These are phyloP conservation scores for Candida hispaniensis DNA, from an alignment of 805 yeast genomes.

Conservation along the genomic window DNA sequence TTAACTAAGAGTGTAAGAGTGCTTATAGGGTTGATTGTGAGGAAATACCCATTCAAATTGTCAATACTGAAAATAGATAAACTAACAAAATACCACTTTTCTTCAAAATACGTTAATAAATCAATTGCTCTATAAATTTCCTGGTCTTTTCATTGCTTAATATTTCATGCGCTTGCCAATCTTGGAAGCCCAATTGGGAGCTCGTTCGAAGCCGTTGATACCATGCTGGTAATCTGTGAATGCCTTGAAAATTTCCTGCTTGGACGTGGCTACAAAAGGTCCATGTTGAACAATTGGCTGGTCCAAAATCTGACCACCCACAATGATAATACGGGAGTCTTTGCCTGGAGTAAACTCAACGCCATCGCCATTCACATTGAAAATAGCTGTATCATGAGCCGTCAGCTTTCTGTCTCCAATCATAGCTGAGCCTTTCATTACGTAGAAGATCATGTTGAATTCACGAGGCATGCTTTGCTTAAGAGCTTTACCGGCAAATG, in stretches of 20 bases:
- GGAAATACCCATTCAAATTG: too few species aligned
- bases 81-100: too few species aligned
- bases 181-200: constrained; percentile 28
- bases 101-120: too few species aligned
- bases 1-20: too few species aligned
- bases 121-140: too few species aligned
- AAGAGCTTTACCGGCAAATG: constrained; percentile 51
- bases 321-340: constrained; percentile 48
- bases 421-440: constrained; percentile 48
- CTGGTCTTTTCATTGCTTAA: background rate
- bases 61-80: too few species aligned
- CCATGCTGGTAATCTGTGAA: constrained; percentile 56
- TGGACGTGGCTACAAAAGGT: constrained; percentile 73
- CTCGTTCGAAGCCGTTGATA: constrained; percentile 29
- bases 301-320: constrained; percentile 64
- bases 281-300: constrained; percentile 81
- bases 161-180: constrained; percentile 23
- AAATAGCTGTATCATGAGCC: constrained; percentile 46
- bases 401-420: constrained; percentile 37
- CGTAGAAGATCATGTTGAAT: constrained; percentile 61
- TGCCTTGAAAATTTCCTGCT: constrained; percentile 56
- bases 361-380: constrained; percentile 57
- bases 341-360: constrained; percentile 40
- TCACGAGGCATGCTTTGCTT: constrained; percentile 47
- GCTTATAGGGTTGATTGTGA: too few species aligned